Percentiles rank a stretch among this genome's conserved stretches.
Evolutionary conservation across 495 filamentous ascomycete genomes (phyloP).

Genomic region (Xanthoparmelia taractica): DNA sequence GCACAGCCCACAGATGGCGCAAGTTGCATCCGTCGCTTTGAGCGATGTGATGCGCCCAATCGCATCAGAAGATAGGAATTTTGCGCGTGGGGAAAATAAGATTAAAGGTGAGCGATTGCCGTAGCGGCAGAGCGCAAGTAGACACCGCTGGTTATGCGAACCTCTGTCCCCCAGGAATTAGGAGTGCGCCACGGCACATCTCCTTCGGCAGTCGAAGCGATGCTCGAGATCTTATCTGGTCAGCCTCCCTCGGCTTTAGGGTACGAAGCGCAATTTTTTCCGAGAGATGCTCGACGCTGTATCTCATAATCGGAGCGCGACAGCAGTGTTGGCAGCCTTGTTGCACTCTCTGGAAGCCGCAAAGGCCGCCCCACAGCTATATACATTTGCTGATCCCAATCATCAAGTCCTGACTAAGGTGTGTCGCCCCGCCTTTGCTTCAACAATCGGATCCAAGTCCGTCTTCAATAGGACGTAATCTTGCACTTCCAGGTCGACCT

Average conservation of each 20-base stretch:
- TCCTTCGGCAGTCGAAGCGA: neutral
- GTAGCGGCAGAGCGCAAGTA: neutral
- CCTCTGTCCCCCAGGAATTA: neutral
- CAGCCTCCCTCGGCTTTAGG: neutral
- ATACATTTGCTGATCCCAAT: neutral
- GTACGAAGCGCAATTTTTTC: neutral
- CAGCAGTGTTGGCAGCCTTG: neutral
- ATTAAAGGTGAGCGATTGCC: neutral
- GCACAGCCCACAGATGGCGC: neutral
- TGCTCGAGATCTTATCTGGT: neutral
- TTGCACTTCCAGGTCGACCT: constrained; percentile 1
- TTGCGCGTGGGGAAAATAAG: neutral
- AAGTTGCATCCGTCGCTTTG: neutral
- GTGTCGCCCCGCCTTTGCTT: neutral
- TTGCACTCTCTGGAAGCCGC: neutral
- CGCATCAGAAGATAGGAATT: neutral
- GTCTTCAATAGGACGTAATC: neutral
- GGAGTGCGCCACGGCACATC: neutral
- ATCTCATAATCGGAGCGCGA: neutral
- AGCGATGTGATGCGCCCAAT: neutral
- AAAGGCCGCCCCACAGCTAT: neutral
- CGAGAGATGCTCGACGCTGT: neutral
- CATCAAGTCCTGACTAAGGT: neutral
- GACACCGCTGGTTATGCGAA: neutral
- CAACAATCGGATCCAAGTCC: neutral